A percentile compares a stretch with the other conserved stretches of the same genome.
phyloP scores from a whole-genome alignment of 23 red algal species.

The Gracilariopsis chorda region DNA sequence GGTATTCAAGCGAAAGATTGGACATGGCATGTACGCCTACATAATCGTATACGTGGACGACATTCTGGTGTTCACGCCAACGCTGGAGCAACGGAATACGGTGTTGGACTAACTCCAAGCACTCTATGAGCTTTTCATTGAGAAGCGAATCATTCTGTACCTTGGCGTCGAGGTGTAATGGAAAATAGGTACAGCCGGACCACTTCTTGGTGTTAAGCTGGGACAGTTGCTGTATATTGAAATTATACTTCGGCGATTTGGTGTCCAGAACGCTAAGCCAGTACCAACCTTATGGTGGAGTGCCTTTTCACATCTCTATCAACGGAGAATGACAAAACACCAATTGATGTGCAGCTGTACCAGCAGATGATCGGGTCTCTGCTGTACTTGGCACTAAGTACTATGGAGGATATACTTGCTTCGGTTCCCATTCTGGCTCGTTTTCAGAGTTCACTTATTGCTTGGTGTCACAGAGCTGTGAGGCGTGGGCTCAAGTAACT shows the following conservation, averaged over 20 bases:
- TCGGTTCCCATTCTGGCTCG: not conserved
- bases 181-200: not conserved
- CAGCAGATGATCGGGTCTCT: constrained; percentile 5
- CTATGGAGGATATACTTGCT: not conserved
- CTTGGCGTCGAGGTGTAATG: not conserved
- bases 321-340: not conserved
- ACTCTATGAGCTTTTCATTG: not conserved
- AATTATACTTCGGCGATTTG: not conserved
- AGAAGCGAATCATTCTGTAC: not conserved
- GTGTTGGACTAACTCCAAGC: not conserved
- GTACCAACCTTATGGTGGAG: not conserved
- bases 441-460: not conserved
- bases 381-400: not conserved
- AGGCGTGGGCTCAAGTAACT: not conserved
- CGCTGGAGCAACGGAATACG: not conserved
- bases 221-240: not conserved
- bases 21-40: not conserved
- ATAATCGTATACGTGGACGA: not conserved
- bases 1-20: not conserved
- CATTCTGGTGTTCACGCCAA: not conserved
- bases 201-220: not conserved
- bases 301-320: not conserved
- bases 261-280: not conserved
- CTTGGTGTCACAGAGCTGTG: not conserved
- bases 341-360: not conserved